Base-by-base conservation (phyloP, 116 monocot genomes). In the Cymodocea nodosa region DNA sequence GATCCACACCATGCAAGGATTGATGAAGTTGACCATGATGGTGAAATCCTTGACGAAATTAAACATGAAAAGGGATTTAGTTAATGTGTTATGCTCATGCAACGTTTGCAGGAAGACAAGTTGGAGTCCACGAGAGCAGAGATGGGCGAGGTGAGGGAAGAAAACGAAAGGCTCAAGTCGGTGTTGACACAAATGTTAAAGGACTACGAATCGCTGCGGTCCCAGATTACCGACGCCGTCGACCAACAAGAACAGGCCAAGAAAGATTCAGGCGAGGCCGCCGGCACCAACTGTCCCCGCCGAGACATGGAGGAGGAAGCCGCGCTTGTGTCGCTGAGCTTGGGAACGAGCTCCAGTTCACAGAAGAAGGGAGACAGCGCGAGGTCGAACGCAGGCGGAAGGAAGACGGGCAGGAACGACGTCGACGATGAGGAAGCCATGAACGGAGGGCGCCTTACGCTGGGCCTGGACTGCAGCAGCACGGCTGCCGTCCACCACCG, bases 71-170 rank as follows among this genome's bases (percentile, higher is more conserved):
- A 15, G 22, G 13, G 60, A 1, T 60, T 44, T 7, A 16, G 2
- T 0, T 25, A 15, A 48, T 63, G 3, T 20, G 7, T 64, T 19
- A 9, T 12, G 8, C 12, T 64, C 18, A 19, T 49, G 5, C 1
- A 65, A 22, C 11, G 44, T 59, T 59, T 59, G 19, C 65, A 72
- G 65, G 54, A 56, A 18, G 58, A 65, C 20, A 36, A 39, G 50
- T 56, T 73, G 30, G 55, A 66, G 40, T 66, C 59, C 8, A 59
- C 57, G 6, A 65, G 73, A 83, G 73, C 73, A 12, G 85, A 90
- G 65, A 88, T 97, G 77, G 78, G 87, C 0, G 91, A 87, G 71
- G 80, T 84, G 30, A 73, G 76, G 74, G 83, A 97, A 82, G 97
- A 97, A 70, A 97, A 97, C 37, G 70, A 97, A 56, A 81, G 81